phyloP scores from a whole-genome alignment of 1,139 yeast genomes.

The Lodderomyces pseudojiufengensis region DNA sequence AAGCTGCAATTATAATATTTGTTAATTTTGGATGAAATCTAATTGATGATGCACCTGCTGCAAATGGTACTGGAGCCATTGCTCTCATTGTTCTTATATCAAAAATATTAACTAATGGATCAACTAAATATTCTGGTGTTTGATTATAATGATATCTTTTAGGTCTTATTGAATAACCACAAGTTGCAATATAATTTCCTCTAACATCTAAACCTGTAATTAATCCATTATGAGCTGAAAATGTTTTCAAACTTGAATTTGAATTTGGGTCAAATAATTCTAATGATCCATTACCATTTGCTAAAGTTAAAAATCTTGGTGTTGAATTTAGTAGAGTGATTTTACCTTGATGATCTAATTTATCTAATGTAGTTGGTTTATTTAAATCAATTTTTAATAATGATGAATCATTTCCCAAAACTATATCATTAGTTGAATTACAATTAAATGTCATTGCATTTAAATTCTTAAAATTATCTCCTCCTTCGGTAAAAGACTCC shows the following conservation, averaged over 20 bases:
- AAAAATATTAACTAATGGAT: conserved; percentile 79
- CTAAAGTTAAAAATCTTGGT: conserved; percentile 54
- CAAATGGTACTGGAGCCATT: conserved; percentile 78
- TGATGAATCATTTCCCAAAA: conserved; percentile 33
- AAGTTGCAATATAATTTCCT: conserved; percentile 74
- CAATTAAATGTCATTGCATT: conserved; percentile 38
- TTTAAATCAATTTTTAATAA: conserved; percentile 60
- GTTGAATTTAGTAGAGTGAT: conserved; percentile 30
- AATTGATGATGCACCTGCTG: conserved; percentile 85
- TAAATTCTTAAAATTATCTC: conserved; percentile 25
- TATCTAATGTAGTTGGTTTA: conserved; percentile 37
- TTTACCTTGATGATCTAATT: conserved; percentile 31
- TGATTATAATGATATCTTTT: conserved; percentile 20
- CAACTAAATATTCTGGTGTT: conserved; percentile 39
- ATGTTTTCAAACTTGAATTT: conserved; percentile 51
- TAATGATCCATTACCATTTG: conserved; percentile 62
- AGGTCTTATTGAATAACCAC: conserved; percentile 69
- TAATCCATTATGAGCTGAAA: conserved; percentile 71
- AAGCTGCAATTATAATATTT: conserved; percentile 70
- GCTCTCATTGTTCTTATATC: conserved; percentile 75
- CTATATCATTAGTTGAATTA: conserved; percentile 31
- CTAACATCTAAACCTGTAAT: conserved; percentile 75
- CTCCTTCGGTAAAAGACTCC: conserved; percentile 27
- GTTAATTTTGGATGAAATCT: conserved; percentile 85
- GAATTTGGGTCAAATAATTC: conserved; percentile 75